Conservation (phyloP, 78 protist genomes). For the Cavenderia fasciculata region DNA sequence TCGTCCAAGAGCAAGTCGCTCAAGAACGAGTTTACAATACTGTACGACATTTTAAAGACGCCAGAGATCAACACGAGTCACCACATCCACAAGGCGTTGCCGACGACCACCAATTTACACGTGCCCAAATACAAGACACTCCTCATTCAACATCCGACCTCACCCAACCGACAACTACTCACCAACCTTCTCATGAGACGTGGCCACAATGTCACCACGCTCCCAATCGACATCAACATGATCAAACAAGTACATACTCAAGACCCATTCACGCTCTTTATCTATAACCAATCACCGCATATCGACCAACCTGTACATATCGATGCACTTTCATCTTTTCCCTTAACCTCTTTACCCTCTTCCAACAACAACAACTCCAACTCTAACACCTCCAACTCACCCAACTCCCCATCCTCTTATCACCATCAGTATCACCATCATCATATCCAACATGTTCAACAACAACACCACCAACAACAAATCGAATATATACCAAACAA, state of each 20-base stretch:
- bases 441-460: background rate
- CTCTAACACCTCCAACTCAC: background rate
- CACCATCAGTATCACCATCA: background rate
- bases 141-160: conserved; percentile 19
- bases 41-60: conserved; percentile 28
- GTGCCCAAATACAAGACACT: conserved; percentile 23
- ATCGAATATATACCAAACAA: background rate
- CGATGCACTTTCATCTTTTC: background rate
- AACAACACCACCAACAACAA: conserved; percentile 26
- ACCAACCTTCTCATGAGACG: conserved; percentile 8
- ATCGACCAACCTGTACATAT: conserved; percentile 12
- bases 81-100: background rate
- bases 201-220: conserved; percentile 19
- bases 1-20: conserved; percentile 39
- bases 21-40: conserved; percentile 51
- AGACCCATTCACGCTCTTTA: conserved; percentile 37
- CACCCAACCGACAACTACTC: conserved; percentile 17
- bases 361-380: background rate
- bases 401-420: no score
- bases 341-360: background rate
- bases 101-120: background rate
- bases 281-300: background rate
- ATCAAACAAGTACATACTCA: conserved; percentile 5
- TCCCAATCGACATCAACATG: background rate
- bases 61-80: background rate